Evolutionary conservation across 345 rosid genomes (phyloP), one percentile per base, ranked within the genome.

Genomic region (Laguncularia racemosa): DNA sequence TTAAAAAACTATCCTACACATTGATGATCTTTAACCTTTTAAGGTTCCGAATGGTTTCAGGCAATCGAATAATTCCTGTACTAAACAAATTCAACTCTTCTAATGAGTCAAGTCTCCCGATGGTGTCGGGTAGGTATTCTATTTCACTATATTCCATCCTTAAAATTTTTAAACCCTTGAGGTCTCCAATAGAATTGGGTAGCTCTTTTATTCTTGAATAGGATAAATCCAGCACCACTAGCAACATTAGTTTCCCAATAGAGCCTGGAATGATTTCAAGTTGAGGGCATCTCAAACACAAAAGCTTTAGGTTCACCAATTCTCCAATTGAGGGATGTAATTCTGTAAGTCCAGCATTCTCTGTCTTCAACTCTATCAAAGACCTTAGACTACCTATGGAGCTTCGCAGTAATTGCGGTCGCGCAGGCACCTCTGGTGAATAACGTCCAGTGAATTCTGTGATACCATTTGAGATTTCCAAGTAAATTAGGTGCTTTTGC

Each of bases 391-490:
- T 6, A 2, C 28, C 5, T 23, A 23, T 23, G 3, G 28, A 23
- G 5, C 28, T 6, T 23, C 5, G 5, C 5, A 23, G 3, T 23
- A 23, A 23, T 23, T 23, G 28, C 5, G 5, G 28, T 23, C 28
- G 5, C 5, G 28, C 0, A 0, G 17, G 9, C 0, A 0, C 28
- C 28, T 6, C 28, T 6, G 28, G 28, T 6, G 5, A 23, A 23
- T 23, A 2, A 23, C 3, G 4, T 23, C n/a, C n/a, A n/a, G n/a
- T n/a, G n/a, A 0, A 3, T 17, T 12, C 0, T 0, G 0, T 20
- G 20, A 11, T 23, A 6, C 4, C 20, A 4, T 23, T 16, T 10
- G 12, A 3, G 3, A 50, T n/a, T 18, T 50, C 53, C 53, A 50
- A 50, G n/a, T 51, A 51, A 9, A 13, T 51, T 1, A 48, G 70